Evolutionary conservation across 1,284 basidiomycete species (phyloP), one percentile per base, ranked within the genome.

Genomic region (Ustilago nuda): DNA sequence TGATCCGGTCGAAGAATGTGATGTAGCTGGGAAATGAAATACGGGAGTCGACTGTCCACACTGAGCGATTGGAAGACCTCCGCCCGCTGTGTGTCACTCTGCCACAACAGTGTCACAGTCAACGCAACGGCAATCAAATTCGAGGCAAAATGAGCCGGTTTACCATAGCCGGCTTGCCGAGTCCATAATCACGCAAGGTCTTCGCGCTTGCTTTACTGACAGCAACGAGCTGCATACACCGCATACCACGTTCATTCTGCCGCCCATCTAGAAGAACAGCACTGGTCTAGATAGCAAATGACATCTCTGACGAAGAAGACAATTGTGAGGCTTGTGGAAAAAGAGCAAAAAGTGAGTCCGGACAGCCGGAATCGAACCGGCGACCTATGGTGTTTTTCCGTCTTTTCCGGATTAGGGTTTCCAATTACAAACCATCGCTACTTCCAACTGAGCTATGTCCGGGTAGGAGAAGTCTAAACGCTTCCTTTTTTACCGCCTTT

Each of bases 371-470:
- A 75, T 75, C 72, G 72, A 75, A 75, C 72, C 72, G 67, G 72
- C 72, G 72, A 75, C 72, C 72, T 75, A 71, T 75, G 72, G 72
- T 75, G 72, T 55, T 67, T 67, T 67, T 75, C 72, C 72, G 57
- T 70, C 71, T 58, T 64, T 64, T 32, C 60, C 61, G 67, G 72
- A 67, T 61, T 71, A 67, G 67, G 72, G 64, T 70, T 75, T 75
- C 68, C 73, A 68, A 68, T 76, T 76, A 76, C 73, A 76, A 76
- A 76, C 73, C 73, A 76, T 76, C 73, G 73, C 73, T 76, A 68
- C 73, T 76, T 76, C 73, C 73, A 76, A 76, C 73, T 76, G 73
- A 76, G 73, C 73, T 76, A 76, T 72, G 68, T 68, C 73, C 73
- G 70, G 72, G 13, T 11, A 52, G 2, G 2, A 17, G 23, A 27